These are phyloP conservation scores for Cucumis variabilis DNA, from an alignment of 331 rosid species.

Conservation along the genomic window DNA sequence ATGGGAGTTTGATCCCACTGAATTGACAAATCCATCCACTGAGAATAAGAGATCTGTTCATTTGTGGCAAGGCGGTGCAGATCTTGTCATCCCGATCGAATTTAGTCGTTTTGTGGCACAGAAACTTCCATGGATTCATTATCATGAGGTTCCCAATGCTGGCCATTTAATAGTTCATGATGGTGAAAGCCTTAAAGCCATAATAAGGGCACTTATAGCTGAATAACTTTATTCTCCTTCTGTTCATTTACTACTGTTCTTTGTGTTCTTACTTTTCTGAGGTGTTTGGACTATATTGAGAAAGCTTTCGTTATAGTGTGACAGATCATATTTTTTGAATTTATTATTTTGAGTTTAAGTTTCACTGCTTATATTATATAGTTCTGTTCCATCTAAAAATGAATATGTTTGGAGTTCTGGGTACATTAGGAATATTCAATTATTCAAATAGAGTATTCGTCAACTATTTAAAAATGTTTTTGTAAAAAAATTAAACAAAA, in stretches of 20 bases:
- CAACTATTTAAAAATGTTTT: too few relatives aligned
- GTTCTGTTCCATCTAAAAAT: too few relatives aligned
- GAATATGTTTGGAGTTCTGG: too few relatives aligned
- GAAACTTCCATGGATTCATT: conserved; percentile 81
- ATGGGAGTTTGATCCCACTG: conserved; percentile 83
- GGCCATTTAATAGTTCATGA: conserved; percentile 83
- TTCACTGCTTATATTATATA: too few relatives aligned
- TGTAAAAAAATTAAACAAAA: too few relatives aligned
- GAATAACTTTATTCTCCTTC: conserved; percentile 49
- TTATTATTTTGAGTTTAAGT: too few relatives aligned
- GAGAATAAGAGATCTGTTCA: conserved; percentile 55
- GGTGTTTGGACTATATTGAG: too few relatives aligned
- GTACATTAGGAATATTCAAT: too few relatives aligned
- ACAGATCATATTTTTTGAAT: too few relatives aligned
- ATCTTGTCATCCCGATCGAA: conserved; percentile 78
- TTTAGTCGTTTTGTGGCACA: conserved; percentile 67
- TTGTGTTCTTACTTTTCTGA: too few relatives aligned
- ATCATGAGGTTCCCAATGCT: conserved; percentile 85
- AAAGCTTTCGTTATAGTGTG: too few relatives aligned
- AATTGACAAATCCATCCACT: conserved; percentile 65
- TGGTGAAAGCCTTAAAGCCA: conserved; percentile 64
- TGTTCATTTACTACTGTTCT: not conserved
- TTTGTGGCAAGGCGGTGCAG: conserved; percentile 92
- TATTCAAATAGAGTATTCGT: too few relatives aligned
- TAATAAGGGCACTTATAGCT: conserved; percentile 76